Evolutionary conservation across 305 asterid genomes (phyloP).

Genomic region (Stenogyne calaminthoides): DNA sequence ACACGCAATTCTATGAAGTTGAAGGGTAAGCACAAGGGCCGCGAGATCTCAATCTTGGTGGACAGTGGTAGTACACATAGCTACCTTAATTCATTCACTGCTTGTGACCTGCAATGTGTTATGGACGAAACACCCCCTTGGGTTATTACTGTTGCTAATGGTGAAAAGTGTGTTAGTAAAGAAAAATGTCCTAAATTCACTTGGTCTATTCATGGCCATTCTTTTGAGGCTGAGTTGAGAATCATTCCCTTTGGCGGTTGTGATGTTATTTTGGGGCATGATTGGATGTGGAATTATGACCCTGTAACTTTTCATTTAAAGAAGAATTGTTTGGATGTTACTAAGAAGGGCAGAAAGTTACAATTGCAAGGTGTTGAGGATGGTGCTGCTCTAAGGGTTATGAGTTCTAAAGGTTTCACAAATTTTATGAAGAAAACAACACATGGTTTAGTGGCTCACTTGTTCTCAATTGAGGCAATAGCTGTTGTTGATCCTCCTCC

Average conservation of each 20-base stretch:
- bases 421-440: not conserved
- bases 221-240: not conserved
- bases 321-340: not conserved
- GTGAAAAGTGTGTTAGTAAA: not conserved
- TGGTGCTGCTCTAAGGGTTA: not conserved
- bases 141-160: not conserved
- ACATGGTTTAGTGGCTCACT: not conserved
- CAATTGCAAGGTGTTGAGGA: not conserved
- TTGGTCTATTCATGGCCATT: not conserved
- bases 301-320: not conserved
- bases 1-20: no score
- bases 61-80: not conserved
- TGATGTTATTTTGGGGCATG: not conserved
- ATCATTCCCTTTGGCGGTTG: not conserved
- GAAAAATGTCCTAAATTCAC: not conserved
- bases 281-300: not conserved
- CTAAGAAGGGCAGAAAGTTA: not conserved
- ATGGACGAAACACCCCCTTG: not conserved
- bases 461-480: not conserved
- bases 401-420: not conserved
- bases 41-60: not conserved
- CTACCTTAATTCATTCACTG: not conserved
- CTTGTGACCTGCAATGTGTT: not conserved
- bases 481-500: rapidly evolving
- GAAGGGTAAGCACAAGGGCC: not conserved